Evolutionary conservation across 805 yeast genomes (phyloP), one percentile per base, ranked within the genome.

Genomic region (Wickerhamiella cacticola): DNA sequence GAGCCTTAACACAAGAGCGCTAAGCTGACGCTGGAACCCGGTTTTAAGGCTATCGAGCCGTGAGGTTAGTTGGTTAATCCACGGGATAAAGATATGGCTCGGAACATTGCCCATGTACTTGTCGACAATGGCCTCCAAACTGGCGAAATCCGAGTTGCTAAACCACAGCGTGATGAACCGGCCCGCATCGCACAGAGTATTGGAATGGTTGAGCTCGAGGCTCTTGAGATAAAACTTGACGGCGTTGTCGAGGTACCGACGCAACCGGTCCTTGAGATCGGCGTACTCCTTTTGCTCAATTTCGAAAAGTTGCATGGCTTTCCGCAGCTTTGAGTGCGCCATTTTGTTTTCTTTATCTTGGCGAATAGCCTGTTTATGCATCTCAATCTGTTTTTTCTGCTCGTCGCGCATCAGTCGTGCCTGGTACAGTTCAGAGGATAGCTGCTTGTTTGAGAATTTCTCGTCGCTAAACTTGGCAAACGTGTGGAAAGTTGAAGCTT

Each of bases 91-190:
- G 55, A 79, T 79, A 57, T 69, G 68, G 12, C 74, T 68, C 0
- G 94, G 82, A 16, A 84, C 63, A 0, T 45, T 42, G 0, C 57
- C 45, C 2, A 80, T 56, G 3, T 66, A 63, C 1, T 59, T 54
- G 12, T 56, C 56, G 8, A 82, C 66, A 7, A 63, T 55, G 3
- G 48, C 51, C 52, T 76, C 79, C 4, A 82, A 64, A 0, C 57
- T 61, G 1, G 62, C 70, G 28, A 69, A 68, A 5, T 61, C 59
- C 2, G 78, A 69, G 54, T 76, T 72, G 51, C 80, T 82, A 34
- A 89, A 68, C 94, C 96, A 89, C 9, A 89, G 61, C 0, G 88
- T 82, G 61, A 88, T 80, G 52, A 88, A 80, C 48, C 83, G 35
- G 5, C 45, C 52, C 51, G 49, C 51, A 41, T 54, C 60, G 15